Conservation (phyloP, 2,329 filamentous ascomycete species). For the Penicillium concentricum region DNA sequence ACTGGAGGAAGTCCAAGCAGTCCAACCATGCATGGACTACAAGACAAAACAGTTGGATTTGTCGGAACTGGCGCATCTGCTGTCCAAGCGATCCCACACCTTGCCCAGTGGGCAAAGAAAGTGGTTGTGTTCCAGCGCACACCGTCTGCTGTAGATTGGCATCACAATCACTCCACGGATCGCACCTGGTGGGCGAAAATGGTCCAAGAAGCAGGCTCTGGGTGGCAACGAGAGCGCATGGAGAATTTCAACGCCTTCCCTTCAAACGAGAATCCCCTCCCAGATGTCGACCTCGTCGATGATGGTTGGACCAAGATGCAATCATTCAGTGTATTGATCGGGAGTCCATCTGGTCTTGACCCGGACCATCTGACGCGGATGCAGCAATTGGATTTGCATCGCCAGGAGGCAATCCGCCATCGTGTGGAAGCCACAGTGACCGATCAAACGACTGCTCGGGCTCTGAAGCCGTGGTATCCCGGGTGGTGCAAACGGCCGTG, state of each 20-base stretch:
- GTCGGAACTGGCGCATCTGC: conserved; percentile 49
- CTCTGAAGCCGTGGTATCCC: conserved; percentile 60
- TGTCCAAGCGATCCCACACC: conserved; percentile 42
- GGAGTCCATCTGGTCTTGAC: conserved; percentile 14
- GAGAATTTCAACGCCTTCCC: conserved; percentile 30
- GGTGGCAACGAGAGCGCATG: conserved; percentile 29
- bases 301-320: conserved; percentile 30
- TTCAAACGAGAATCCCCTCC: conserved; percentile 10
- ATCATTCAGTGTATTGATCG: conserved; percentile 11
- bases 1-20: conserved; percentile 39
- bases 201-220: neutral
- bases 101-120: conserved; percentile 34
- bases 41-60: conserved; percentile 43
- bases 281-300: conserved; percentile 20
- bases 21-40: conserved; percentile 47
- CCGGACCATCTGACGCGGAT: conserved; percentile 27
- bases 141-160: conserved; percentile 34
- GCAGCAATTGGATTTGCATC: conserved; percentile 40
- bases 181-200: conserved; percentile 1
- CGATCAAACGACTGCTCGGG: conserved; percentile 51
- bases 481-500: conserved; percentile 63
- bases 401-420: conserved; percentile 47
- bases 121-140: conserved; percentile 48
- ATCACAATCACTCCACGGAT: conserved; percentile 29
- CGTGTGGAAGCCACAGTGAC: conserved; percentile 54